Evolutionary conservation across 768 basidiomycete genomes (phyloP), one percentile per base, ranked within the genome.

Genomic region (Saitozyma podzolica): DNA sequence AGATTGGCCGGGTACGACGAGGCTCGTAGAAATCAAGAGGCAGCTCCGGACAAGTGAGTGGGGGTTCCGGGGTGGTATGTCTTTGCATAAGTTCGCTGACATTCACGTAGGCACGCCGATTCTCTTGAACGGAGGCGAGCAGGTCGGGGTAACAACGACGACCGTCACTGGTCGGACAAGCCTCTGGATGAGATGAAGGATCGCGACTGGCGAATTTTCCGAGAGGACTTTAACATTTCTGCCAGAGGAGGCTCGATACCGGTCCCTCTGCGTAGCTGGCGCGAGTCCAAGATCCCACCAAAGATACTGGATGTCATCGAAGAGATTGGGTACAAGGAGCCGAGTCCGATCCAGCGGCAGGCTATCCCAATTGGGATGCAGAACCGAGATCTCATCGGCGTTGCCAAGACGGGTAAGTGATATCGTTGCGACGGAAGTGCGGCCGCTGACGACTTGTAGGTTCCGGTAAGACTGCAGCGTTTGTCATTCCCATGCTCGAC

Each of bases 361-460:
- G 96, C 96, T 8, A 99, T 99, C 65, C 96, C 96, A n/a, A 97
- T 99, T 62, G 96, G 96, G 51, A 80, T 98, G 66, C 91, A 94
- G 76, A 93, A 94, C 74, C 86, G 96, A 55, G 96, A 99, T 79
- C 87, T 98, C 67, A 97, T 99, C 75, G 96, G 96, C 69, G 94
- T 99, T 63, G 96, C 96, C 61, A 95, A 99, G 81, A 99, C 96
- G 50, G 95, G 93, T 91, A 61, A 56, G 85, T 80, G 8, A 53
- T 7, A 9, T 8, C 50, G 37, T 20, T n/a, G 5, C 20, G 45
- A 19, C n/a, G 43, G 13, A 37, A 45, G 63, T 50, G 8, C 16
- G 16, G 6, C 45, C 19, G 51, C 52, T 56, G 43, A 13, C 40
- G 40, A 40, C 2, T 9, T 56, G 17, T 37, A 94, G 92, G 94